Conservation (phyloP, 2,329 filamentous ascomycete species). For the Shiraia bambusicola region DNA sequence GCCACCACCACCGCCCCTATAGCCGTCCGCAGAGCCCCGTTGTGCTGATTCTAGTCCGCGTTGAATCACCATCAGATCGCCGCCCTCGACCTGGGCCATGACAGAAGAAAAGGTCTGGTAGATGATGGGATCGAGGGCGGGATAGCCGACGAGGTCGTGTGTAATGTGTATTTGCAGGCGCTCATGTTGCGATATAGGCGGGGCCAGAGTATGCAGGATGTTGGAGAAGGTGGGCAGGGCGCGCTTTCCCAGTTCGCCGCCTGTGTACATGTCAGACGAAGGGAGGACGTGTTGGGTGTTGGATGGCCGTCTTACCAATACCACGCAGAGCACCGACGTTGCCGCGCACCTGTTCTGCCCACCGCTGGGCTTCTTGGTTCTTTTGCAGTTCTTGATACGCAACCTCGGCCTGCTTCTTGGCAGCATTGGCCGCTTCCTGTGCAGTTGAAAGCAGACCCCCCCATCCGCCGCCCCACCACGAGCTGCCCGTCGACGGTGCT, state of each 20-base stretch:
- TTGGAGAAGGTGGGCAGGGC: constrained; percentile 94
- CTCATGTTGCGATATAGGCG: constrained; percentile 95
- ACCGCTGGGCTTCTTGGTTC: constrained; percentile 94
- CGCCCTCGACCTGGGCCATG: constrained; percentile 98
- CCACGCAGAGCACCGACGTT: constrained; percentile 79
- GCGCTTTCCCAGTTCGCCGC: constrained; percentile 68
- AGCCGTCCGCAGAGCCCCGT: constrained; percentile 63
- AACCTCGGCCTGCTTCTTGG: constrained; percentile 88
- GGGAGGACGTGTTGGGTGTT: background rate
- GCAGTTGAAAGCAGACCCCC: constrained; percentile 82
- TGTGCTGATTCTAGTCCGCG: constrained; percentile 82
- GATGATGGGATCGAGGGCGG: constrained; percentile 88
- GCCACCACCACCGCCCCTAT: constrained; percentile 59
- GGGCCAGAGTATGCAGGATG: constrained; percentile 90
- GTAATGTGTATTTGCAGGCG: constrained; percentile 96
- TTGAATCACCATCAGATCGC: constrained; percentile 91
- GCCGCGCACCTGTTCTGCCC: constrained; percentile 89
- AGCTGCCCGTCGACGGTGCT: constrained; percentile 43
- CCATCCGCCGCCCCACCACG: constrained; percentile 69
- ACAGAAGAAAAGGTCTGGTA: constrained; percentile 90
- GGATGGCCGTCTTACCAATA: constrained; percentile 61
- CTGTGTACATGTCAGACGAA: constrained; percentile 48
- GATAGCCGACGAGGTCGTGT: constrained; percentile 92
- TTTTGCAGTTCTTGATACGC: constrained; percentile 93
- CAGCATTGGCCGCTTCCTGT: constrained; percentile 74